phyloP scores from a whole-genome alignment of 441 rosid species.

The Omphalea diandra region DNA sequence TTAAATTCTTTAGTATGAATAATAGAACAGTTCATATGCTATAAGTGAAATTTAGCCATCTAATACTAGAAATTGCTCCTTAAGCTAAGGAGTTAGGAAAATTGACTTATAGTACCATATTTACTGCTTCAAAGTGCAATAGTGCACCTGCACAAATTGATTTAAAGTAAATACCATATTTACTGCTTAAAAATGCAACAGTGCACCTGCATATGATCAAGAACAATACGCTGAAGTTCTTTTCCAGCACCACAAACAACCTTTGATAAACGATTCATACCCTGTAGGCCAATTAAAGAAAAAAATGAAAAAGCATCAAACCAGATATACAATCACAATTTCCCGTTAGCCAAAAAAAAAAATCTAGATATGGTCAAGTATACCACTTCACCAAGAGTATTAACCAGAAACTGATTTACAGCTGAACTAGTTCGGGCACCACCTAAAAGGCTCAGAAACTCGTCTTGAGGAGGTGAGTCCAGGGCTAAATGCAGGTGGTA shows the following conservation, averaged over 20 bases:
- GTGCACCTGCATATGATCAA: slow-evolving; percentile 84
- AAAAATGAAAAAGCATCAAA: slow-evolving; percentile 17
- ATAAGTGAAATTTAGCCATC: too few species aligned
- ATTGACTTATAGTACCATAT: slow-evolving; percentile 1
- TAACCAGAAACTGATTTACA: slow-evolving; percentile 85
- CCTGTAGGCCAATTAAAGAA: slow-evolving; percentile 47
- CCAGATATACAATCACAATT: slow-evolving; percentile 16
- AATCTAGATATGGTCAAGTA: slow-evolving; percentile 26
- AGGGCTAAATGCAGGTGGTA: slow-evolving; percentile 46
- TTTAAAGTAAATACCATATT: slow-evolving; percentile 17
- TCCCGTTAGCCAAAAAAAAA: slow-evolving; percentile 24
- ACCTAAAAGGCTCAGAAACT: slow-evolving; percentile 85
- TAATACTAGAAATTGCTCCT: slow-evolving; percentile 4
- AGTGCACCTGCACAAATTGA: too few species aligned
- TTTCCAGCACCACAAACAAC: slow-evolving; percentile 83
- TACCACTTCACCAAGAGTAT: slow-evolving; percentile 89
- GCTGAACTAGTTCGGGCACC: slow-evolving; percentile 95
- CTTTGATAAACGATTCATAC: slow-evolving; percentile 80
- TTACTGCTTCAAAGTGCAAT: slow-evolving; percentile 21
- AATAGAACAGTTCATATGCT: too few species aligned
- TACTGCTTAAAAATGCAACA: slow-evolving; percentile 22
- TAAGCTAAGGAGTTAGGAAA: slow-evolving; percentile 11
- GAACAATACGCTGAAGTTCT: slow-evolving; percentile 83
- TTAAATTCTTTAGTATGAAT: too few species aligned
- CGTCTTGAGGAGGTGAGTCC: slow-evolving; percentile 92